Evolutionary conservation across 208 protist species (phyloP).

Genomic region (Acanthamoeba triangularis): DNA sequence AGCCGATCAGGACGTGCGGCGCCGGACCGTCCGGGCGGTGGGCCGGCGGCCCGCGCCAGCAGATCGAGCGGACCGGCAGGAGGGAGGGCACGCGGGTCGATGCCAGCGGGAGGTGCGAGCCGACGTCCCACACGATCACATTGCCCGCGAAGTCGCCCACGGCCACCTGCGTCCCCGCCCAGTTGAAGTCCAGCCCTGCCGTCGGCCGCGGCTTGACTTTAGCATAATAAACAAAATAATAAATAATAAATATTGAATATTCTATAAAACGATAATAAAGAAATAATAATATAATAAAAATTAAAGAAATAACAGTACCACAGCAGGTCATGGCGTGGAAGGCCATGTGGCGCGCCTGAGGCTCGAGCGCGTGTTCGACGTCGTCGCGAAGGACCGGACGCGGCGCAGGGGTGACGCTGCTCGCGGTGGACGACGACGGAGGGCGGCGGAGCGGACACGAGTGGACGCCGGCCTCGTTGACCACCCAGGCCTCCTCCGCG

Average conservation of each 20-base stretch:
- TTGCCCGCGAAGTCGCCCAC: conserved; percentile 63
- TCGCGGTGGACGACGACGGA: no score
- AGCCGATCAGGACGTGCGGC: conserved; percentile 1
- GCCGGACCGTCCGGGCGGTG: background rate
- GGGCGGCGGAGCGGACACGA: background rate
- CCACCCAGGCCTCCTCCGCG: background rate
- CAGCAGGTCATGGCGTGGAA: conserved; percentile 69
- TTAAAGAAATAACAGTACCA: background rate
- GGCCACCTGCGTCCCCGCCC: conserved; percentile 49
- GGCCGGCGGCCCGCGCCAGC: background rate
- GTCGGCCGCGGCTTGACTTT: background rate
- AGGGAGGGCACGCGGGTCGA: conserved; percentile 7
- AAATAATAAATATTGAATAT: background rate
- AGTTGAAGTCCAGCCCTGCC: conserved; percentile 5
- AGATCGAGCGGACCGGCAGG: background rate
- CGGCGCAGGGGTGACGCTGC: no score
- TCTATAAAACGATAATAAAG: background rate
- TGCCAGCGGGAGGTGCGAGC: conserved; percentile 4
- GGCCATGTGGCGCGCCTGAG: background rate
- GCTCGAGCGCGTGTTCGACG: background rate
- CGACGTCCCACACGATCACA: conserved; percentile 58
- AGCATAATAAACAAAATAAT: background rate
- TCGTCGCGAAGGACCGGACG: no score
- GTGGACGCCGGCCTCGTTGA: conserved; percentile 49
- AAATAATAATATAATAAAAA: background rate